Evolutionary conservation across 257 asterid species (phyloP).

Genomic region (Mitragyna speciosa): DNA sequence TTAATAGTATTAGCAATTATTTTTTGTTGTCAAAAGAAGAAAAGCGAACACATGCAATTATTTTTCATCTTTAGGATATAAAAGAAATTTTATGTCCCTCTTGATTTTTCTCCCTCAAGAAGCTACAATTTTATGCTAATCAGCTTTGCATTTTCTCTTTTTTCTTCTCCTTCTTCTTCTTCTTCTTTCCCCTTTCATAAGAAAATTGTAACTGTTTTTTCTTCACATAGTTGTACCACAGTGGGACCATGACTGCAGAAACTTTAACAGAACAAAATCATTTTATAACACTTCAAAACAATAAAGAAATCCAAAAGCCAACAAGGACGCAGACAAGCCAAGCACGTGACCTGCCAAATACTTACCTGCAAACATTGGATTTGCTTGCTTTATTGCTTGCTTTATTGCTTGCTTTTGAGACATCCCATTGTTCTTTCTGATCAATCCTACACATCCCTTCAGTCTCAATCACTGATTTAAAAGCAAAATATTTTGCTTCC

Average conservation of each 20-base stretch:
- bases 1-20: too few relatives aligned
- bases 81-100: background rate
- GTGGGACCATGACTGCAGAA: conserved; percentile 38
- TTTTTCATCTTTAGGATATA: background rate
- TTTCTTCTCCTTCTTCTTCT: too few relatives aligned
- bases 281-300: conserved; percentile 20
- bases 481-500: conserved; percentile 10
- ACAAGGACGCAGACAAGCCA: conserved; percentile 65
- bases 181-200: too few relatives aligned
- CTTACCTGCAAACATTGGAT: conserved; percentile 26
- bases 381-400: conserved; percentile 6
- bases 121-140: background rate
- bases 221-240: background rate
- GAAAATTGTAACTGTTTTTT: background rate
- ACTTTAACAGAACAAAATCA: conserved; percentile 47
- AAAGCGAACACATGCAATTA: background rate
- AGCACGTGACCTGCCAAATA: conserved; percentile 85
- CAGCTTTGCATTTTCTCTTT: too few relatives aligned
- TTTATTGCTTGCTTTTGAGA: conserved; percentile 9
- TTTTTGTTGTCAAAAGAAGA: too few relatives aligned
- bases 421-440: conserved; percentile 43
- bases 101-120: background rate
- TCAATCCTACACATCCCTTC: conserved; percentile 65
- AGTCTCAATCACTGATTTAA: conserved; percentile 49
- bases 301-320: conserved; percentile 40